Evolutionary conservation across 2,329 filamentous ascomycete genomes (phyloP), one percentile per base, ranked within the genome.

Genomic region (Fusarium domesticum): DNA sequence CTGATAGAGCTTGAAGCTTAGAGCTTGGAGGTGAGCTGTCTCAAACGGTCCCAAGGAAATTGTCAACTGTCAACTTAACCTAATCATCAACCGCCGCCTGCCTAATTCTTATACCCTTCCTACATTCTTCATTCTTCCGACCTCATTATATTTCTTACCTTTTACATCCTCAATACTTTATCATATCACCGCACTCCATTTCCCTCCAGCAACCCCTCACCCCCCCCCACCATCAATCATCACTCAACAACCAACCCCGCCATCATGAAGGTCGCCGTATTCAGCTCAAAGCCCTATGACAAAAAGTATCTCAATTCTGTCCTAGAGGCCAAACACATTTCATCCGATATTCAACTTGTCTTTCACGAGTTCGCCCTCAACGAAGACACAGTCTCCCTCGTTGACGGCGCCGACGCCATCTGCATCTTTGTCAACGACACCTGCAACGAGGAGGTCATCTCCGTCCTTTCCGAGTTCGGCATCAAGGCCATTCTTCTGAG

Each of bases 341-440:
- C 61, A 18, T 51, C 59, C 28, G 60, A 67, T 39, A 65, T 78
- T 52, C 70, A 78, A 10, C 65, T 84, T 41, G 60, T 69, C 44
- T 84, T 77, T 63, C 80, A 84, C 64, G 73, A 80, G 35, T 79
- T 82, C 46, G 58, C 77, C 3, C 74, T 86, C 8, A 71, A 68
- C 32, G 53, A 69, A 19, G 74, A 81, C 35, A 87, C 82, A 0
- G 78, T 73, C 2, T 54, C 73, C 1, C 72, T 85, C 6, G 76
- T 77, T 3, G 58, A 66, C 2, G 74, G 70, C 28, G 71, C 74
- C 45, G 66, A 75, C 33, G 83, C 81, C 43, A 72, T 87, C 37
- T 86, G 83, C 65, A 77, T 80, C 56, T 87, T 87, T 56, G 83
- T 86, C 60, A 87, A 86, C 63, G 83, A 87, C 65, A 64, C 65